Evolutionary conservation across 2,329 filamentous ascomycete species (phyloP).

Genomic region (Aspergillus eucalypticola): DNA sequence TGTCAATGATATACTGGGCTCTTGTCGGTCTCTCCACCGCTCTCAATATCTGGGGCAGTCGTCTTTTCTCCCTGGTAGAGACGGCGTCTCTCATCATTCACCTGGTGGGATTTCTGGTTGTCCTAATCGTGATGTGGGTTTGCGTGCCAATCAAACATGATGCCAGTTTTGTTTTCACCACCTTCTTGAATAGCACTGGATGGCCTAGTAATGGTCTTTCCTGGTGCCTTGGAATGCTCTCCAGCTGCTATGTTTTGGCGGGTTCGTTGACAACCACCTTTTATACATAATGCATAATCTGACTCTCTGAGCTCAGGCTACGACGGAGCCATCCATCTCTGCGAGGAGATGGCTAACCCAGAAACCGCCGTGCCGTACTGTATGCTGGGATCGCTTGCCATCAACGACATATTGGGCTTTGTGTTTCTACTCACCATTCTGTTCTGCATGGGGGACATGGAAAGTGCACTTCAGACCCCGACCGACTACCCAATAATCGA

Average conservation of each 20-base stretch:
- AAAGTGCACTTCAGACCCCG: conserved; percentile 32
- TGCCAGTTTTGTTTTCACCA: conserved; percentile 10
- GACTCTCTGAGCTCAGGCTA: conserved; percentile 9
- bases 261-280: conserved; percentile 4
- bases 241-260: conserved; percentile 12
- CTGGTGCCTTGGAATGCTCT: conserved; percentile 17
- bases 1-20: conserved; percentile 12
- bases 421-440: conserved; percentile 24
- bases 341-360: conserved; percentile 9
- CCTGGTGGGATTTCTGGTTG: conserved; percentile 1
- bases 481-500: conserved; percentile 49
- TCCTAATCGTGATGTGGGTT: conserved; percentile 3
- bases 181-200: conserved; percentile 11
- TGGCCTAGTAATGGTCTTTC: conserved; percentile 16
- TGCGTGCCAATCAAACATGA: background rate
- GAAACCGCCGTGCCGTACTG: background rate
- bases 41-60: conserved; percentile 9
- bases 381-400: conserved; percentile 25
- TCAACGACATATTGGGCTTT: conserved; percentile 31
- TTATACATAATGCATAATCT: too few species aligned
- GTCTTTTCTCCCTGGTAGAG: conserved; percentile 8
- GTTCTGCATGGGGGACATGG: conserved; percentile 26
- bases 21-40: background rate
- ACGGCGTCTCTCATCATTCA: background rate
- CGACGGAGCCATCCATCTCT: conserved; percentile 15